These are phyloP conservation scores for Eimeria sp. DNA, from an alignment of 169 alveolate genomes.

Conservation along the genomic window DNA sequence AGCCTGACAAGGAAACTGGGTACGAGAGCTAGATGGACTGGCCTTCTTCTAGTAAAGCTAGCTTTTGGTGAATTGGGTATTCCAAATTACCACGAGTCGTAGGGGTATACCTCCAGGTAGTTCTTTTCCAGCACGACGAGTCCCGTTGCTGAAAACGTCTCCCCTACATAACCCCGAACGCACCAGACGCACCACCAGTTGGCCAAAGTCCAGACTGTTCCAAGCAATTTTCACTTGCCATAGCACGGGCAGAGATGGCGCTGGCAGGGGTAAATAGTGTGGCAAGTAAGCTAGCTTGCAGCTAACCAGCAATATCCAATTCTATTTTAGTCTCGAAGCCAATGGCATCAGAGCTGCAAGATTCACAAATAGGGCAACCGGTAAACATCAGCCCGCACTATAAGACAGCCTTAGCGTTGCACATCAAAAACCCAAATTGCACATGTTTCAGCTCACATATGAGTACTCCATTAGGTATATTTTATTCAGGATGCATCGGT, in stretches of 20 bases:
- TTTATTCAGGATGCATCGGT: too few relatives aligned
- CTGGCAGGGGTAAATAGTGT: neutral
- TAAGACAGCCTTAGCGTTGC: neutral
- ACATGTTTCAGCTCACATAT: too few relatives aligned
- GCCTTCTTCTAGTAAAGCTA: neutral
- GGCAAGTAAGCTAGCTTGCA: neutral
- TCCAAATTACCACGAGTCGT: conserved; percentile 78
- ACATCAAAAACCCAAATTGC: neutral
- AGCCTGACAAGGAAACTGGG: neutral
- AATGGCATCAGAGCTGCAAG: conserved; percentile 86
- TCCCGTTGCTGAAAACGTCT: conserved; percentile 93
- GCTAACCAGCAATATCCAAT: conserved; percentile 88
- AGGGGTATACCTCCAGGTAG: conserved; percentile 90
- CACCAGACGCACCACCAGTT: conserved; percentile 83
- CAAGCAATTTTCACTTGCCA: neutral
- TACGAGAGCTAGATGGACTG: neutral
- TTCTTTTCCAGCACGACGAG: conserved; percentile 90
- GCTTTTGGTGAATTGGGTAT: neutral
- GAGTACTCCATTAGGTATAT: too few relatives aligned
- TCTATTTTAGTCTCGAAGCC: conserved; percentile 90
- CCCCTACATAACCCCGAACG: conserved; percentile 86
- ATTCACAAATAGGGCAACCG: neutral
- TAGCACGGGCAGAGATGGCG: neutral
- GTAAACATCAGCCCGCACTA: neutral
- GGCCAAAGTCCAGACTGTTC: neutral